Conservation (phyloP, 2,329 filamentous ascomycete genomes). For the Davidsoniella virescens region DNA sequence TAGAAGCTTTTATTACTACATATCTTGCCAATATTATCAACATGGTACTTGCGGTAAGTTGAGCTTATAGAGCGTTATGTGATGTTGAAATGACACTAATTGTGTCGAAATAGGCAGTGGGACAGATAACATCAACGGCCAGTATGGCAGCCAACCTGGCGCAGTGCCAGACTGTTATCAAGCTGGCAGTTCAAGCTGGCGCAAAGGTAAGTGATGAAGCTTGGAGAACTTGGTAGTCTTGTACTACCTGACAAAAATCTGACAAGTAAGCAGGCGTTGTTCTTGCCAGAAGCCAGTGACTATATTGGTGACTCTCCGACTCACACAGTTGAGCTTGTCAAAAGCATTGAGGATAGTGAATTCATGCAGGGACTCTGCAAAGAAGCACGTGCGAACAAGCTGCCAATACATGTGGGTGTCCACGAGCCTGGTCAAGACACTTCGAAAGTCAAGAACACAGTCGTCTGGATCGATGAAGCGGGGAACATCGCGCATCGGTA, state of each 20-base stretch:
- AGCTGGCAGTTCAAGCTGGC: constrained; percentile 4
- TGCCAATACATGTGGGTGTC: constrained; percentile 75
- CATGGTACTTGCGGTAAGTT: constrained; percentile 6
- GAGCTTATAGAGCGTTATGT: not conserved
- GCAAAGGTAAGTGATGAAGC: constrained; percentile 3
- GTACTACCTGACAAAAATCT: not conserved
- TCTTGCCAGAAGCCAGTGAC: constrained; percentile 82
- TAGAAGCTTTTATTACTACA: too few species aligned
- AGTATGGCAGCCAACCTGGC: constrained; percentile 10
- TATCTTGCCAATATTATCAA: not conserved
- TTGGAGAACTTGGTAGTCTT: not conserved
- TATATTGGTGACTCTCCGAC: constrained; percentile 59
- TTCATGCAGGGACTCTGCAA: constrained; percentile 64
- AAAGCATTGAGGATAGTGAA: constrained; percentile 44
- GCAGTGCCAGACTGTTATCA: constrained; percentile 9
- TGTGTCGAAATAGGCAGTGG: constrained; percentile 10
- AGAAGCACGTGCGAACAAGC: constrained; percentile 43
- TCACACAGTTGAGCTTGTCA: constrained; percentile 55
- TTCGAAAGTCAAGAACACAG: constrained; percentile 31
- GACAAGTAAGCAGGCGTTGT: constrained; percentile 44
- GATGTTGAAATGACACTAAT: not conserved
- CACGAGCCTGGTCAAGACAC: constrained; percentile 50
- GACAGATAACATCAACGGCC: constrained; percentile 13
- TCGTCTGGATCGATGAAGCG: constrained; percentile 27
- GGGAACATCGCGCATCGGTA: constrained; percentile 30